phyloP scores from a whole-genome alignment of 208 protist species.

The Crithidia bombi region DNA sequence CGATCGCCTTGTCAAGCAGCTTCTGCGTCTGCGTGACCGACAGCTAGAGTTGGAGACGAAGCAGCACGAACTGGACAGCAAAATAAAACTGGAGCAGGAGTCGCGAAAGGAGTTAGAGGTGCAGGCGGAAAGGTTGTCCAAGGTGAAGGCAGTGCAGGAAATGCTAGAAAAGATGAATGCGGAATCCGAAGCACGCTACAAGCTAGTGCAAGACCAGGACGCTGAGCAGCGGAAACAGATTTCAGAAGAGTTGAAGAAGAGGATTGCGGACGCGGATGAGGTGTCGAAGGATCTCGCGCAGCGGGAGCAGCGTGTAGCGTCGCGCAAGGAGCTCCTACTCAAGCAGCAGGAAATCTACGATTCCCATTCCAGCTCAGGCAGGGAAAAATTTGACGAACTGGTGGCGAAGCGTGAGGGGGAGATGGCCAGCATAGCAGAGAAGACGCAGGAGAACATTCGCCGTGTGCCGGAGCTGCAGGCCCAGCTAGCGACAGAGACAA shows the following conservation, averaged over 20 bases:
- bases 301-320: constrained; percentile 40
- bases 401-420: constrained; percentile 56
- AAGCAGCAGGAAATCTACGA: constrained; percentile 73
- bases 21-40: constrained; percentile 51
- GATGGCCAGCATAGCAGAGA: constrained; percentile 45
- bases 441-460: constrained; percentile 36
- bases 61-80: constrained; percentile 37
- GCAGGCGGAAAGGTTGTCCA: constrained; percentile 45
- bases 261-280: constrained; percentile 57
- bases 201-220: constrained; percentile 46
- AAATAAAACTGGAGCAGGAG: constrained; percentile 38
- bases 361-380: constrained; percentile 40
- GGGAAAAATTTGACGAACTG: constrained; percentile 57
- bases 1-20: constrained; percentile 67
- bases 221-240: constrained; percentile 46
- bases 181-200: constrained; percentile 53
- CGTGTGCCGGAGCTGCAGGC: constrained; percentile 50
- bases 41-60: constrained; percentile 51
- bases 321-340: constrained; percentile 47
- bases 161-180: constrained; percentile 56
- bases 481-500: constrained; percentile 44
- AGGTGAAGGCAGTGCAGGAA: constrained; percentile 40
- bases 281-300: constrained; percentile 43
- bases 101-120: constrained; percentile 35
- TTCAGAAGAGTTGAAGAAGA: constrained; percentile 35